A percentile compares a stretch with the other conserved stretches of the same genome.
Evolutionary conservation across 257 asterid species (phyloP).

Genomic region (Thymus mandschuricus): DNA sequence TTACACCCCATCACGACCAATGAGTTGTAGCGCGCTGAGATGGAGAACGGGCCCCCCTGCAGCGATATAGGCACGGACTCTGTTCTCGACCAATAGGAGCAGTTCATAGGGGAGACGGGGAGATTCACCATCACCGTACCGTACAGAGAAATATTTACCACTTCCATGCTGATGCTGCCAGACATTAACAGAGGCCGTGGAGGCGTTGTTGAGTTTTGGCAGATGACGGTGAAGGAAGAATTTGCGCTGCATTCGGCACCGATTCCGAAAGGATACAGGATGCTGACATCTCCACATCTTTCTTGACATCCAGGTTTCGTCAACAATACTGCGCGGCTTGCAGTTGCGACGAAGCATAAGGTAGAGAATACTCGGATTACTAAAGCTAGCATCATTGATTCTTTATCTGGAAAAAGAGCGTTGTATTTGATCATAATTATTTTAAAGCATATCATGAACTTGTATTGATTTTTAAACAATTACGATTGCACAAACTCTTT

Average conservation of each 20-base stretch:
- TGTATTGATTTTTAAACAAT: no score
- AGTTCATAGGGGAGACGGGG: constrained; percentile 33
- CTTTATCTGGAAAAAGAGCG: no score
- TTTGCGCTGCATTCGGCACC: constrained; percentile 39
- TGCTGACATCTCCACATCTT: constrained; percentile 40
- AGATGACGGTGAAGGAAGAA: constrained; percentile 34
- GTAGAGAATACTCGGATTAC: neutral
- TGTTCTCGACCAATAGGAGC: constrained; percentile 12
- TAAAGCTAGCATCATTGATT: constrained; percentile 16
- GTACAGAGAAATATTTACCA: neutral
- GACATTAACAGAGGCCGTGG: constrained; percentile 20
- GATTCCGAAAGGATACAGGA: constrained; percentile 51
- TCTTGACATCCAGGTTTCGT: constrained; percentile 34
- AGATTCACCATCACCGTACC: constrained; percentile 28
- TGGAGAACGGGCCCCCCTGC: constrained; percentile 29
- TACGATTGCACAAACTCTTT: no score
- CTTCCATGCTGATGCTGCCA: constrained; percentile 31
- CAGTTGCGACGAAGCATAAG: neutral
- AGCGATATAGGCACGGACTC: constrained; percentile 15
- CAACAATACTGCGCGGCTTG: constrained; percentile 4
- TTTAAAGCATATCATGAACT: no score
- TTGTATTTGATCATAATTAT: no score
- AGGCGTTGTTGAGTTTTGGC: constrained; percentile 29
- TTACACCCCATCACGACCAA: constrained; percentile 37
- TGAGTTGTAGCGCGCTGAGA: constrained; percentile 27